These are phyloP conservation scores for Pyrenophora graminea DNA, from an alignment of 2,329 filamentous ascomycete species.

Conservation along the genomic window DNA sequence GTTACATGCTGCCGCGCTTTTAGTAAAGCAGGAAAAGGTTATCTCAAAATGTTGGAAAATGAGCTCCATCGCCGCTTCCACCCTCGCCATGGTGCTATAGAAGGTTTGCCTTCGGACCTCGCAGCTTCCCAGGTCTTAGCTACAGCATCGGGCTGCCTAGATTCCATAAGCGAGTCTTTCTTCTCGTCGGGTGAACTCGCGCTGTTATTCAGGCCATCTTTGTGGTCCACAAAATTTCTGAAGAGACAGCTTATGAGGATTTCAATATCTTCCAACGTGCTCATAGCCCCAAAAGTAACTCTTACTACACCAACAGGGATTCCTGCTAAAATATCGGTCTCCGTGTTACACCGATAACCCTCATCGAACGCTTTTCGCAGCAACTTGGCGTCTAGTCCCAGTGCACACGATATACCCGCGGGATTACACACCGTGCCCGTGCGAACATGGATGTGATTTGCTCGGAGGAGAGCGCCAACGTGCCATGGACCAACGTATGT, in stretches of 20 bases:
- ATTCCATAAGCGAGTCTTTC: background rate
- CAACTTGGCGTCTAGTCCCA: slow-evolving; percentile 59
- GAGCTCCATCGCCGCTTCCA: background rate
- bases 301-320: slow-evolving; percentile 63
- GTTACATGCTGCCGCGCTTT: too few species aligned
- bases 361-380: slow-evolving; percentile 59
- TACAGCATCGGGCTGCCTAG: background rate
- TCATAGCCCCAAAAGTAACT: slow-evolving; percentile 66
- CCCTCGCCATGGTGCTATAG: background rate
- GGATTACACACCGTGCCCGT: slow-evolving; percentile 63
- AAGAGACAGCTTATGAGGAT: background rate
- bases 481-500: slow-evolving; percentile 60
- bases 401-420: slow-evolving; percentile 53
- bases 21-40: too few species aligned
- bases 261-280: slow-evolving; percentile 60
- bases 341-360: slow-evolving; percentile 63
- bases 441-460: slow-evolving; percentile 62
- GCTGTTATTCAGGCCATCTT: too few species aligned
- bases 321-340: slow-evolving; percentile 58
- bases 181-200: background rate
- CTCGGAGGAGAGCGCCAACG: slow-evolving; percentile 63
- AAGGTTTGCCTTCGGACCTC: background rate
- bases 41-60: too few species aligned
- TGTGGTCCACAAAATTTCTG: background rate
- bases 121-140: background rate